Evolutionary conservation across 495 filamentous ascomycete species (phyloP).

Genomic region (Trypethelium eluteriae): DNA sequence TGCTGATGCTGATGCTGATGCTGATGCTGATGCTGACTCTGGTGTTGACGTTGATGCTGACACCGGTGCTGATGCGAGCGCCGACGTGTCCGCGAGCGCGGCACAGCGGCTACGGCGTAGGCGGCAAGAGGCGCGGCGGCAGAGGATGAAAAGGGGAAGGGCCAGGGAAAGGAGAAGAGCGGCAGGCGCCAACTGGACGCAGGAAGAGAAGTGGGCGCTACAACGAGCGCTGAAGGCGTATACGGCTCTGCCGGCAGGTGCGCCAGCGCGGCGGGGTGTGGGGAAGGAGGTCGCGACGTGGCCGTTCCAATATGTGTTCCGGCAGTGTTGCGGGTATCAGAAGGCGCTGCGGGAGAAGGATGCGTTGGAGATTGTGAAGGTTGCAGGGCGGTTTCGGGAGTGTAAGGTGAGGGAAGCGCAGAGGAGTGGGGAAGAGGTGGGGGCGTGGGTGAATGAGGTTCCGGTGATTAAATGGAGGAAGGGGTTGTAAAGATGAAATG

Average conservation of each 20-base stretch:
- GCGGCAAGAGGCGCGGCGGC: neutral
- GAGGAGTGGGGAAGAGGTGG: constrained; percentile 17
- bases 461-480: constrained; percentile 23
- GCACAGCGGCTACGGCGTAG: constrained; percentile 9
- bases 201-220: constrained; percentile 21
- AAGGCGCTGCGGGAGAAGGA: neutral
- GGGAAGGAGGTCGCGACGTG: constrained; percentile 19
- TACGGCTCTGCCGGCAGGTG: constrained; percentile 12
- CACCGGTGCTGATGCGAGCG: too few species aligned
- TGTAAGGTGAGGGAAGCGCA: constrained; percentile 14
- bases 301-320: constrained; percentile 26
- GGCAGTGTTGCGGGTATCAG: constrained; percentile 23
- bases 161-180: too few species aligned
- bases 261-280: neutral
- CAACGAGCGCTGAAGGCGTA: constrained; percentile 25
- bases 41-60: too few species aligned
- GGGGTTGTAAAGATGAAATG: constrained; percentile 19
- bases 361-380: constrained; percentile 26
- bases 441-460: constrained; percentile 30
- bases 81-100: constrained; percentile 19
- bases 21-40: too few species aligned
- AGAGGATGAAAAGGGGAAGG: too few species aligned
- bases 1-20: too few species aligned
- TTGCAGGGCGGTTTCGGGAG: constrained; percentile 24
- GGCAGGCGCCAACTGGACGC: constrained; percentile 18